Evolutionary conservation across 1,284 basidiomycete genomes (phyloP).

Genomic region (Irpex sp.): DNA sequence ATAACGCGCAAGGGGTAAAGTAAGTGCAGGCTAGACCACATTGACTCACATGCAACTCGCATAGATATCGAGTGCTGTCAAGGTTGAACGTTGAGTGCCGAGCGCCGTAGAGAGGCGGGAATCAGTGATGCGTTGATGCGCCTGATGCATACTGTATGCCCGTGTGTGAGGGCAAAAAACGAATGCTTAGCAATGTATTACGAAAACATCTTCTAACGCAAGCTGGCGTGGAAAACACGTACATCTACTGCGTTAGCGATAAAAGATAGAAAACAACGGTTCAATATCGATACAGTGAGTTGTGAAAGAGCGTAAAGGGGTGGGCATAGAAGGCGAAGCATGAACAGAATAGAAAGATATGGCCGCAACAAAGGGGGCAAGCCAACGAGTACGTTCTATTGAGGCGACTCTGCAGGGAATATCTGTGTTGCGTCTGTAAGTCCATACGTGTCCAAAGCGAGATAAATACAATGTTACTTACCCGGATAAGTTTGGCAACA

Average conservation of each 20-base stretch:
- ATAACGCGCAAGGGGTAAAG: too few species aligned
- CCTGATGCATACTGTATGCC: too few species aligned
- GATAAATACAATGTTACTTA: not conserved
- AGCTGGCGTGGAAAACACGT: not conserved
- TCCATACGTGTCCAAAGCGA: too few species aligned
- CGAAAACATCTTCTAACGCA: not conserved
- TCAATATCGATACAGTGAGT: not conserved
- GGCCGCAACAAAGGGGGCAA: not conserved
- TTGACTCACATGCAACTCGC: not conserved
- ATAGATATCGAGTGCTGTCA: not conserved
- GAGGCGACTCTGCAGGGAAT: constrained; percentile 6
- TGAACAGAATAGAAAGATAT: not conserved
- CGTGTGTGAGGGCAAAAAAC: not conserved
- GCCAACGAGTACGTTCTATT: not conserved
- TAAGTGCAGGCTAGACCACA: too few species aligned
- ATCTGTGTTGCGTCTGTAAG: not conserved
- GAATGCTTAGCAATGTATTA: not conserved
- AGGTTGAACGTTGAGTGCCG: not conserved
- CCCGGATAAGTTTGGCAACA: constrained; percentile 1
- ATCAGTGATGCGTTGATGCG: not conserved
- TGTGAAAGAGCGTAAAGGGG: not conserved
- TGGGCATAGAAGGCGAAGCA: not conserved
- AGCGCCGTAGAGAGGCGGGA: not conserved
- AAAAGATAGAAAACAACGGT: not conserved
- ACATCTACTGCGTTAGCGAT: not conserved